phyloP scores from a whole-genome alignment of 768 basidiomycete species.

The Termitomyces eurrhizus region DNA sequence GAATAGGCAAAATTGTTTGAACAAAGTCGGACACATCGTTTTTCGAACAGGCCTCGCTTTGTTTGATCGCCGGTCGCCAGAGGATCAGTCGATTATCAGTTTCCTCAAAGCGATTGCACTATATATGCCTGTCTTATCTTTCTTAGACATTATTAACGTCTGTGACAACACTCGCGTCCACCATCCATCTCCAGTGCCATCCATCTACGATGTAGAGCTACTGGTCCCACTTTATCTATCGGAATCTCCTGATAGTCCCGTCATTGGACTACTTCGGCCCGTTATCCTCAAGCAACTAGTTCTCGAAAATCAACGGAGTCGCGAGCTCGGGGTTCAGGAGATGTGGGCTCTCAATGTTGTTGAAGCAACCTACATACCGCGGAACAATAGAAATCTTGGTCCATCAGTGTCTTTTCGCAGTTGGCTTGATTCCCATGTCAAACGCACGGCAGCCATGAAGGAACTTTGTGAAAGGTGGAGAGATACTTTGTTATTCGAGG shows the following conservation, averaged over 20 bases:
- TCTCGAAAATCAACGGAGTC: conserved; percentile 41
- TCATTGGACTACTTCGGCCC: conserved; percentile 61
- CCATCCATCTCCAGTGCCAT: conserved; percentile 24
- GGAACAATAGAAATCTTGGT: conserved; percentile 20
- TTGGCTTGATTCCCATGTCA: conserved; percentile 49
- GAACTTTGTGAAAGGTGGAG: conserved; percentile 76
- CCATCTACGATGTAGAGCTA: conserved; percentile 32
- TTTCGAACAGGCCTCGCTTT: background rate
- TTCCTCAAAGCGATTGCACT: background rate
- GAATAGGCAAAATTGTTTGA: background rate
- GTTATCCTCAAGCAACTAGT: conserved; percentile 50
- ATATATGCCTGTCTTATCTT: conserved; percentile 28
- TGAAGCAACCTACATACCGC: conserved; percentile 20
- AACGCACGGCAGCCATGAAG: conserved; percentile 58
- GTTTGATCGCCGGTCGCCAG: background rate
- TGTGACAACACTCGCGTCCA: conserved; percentile 68
- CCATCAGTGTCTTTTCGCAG: conserved; percentile 47
- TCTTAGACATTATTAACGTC: conserved; percentile 59
- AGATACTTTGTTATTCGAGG: conserved; percentile 54
- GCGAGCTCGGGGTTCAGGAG: conserved; percentile 24
- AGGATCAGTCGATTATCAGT: background rate
- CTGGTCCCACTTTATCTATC: conserved; percentile 57
- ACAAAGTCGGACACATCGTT: background rate
- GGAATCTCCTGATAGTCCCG: conserved; percentile 44
- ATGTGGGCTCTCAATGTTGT: conserved; percentile 38